These are phyloP conservation scores for Coniochaeta sp. DNA, from an alignment of 2,329 filamentous ascomycete genomes.

Conservation along the genomic window DNA sequence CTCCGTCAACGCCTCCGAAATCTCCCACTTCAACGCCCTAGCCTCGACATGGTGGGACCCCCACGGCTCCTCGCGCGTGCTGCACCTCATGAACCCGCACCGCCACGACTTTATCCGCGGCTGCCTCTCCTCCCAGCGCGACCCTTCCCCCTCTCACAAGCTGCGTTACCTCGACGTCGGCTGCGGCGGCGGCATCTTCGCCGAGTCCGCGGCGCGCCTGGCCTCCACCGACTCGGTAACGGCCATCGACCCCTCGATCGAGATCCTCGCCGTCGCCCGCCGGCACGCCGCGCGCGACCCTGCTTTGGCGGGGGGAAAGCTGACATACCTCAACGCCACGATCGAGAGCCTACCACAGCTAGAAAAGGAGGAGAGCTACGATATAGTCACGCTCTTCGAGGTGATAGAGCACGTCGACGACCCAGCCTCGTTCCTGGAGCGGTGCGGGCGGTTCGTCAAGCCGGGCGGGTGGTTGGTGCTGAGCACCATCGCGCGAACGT, in stretches of 20 bases:
- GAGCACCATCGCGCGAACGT: slow-evolving; percentile 86
- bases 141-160: slow-evolving; percentile 27
- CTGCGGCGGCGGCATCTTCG: slow-evolving; percentile 2
- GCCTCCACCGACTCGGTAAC: slow-evolving; percentile 56
- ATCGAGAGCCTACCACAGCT: slow-evolving; percentile 59
- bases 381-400: slow-evolving; percentile 85
- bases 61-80: slow-evolving; percentile 80
- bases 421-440: slow-evolving; percentile 66
- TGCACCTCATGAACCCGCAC: slow-evolving; percentile 97
- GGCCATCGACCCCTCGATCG: slow-evolving; percentile 70
- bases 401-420: slow-evolving; percentile 87
- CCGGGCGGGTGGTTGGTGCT: slow-evolving; percentile 91
- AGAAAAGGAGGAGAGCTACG: slow-evolving; percentile 48
- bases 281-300: slow-evolving; percentile 72
- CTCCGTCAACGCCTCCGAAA: slow-evolving; percentile 80
- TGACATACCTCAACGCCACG: slow-evolving; percentile 68
- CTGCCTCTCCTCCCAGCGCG: slow-evolving; percentile 55
- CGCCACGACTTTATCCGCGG: slow-evolving; percentile 83
- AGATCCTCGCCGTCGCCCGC: slow-evolving; percentile 68
- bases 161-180: slow-evolving; percentile 68
- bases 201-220: background rate
- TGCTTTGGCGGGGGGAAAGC: slow-evolving; percentile 37
- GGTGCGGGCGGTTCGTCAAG: slow-evolving; percentile 67
- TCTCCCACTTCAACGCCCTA: slow-evolving; percentile 90
- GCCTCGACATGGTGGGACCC: slow-evolving; percentile 97